A percentile compares a stretch with the other conserved stretches of the same genome.
Conservation (phyloP, 176 grass and related monocot species). For the Bonia amplexicaulis region DNA sequence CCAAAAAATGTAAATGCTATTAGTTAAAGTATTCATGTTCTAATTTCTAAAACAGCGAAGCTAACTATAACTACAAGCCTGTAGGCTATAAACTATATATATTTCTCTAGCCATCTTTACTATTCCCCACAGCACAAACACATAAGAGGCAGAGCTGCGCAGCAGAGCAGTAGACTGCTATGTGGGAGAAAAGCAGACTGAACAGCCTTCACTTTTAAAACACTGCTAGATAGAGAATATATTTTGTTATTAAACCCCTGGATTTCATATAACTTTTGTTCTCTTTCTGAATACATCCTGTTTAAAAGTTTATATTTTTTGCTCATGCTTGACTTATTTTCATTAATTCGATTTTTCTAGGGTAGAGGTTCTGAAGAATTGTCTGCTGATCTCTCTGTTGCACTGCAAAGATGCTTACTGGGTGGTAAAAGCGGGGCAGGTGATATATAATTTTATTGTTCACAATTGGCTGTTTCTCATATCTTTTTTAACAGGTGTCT, state of each 20-base stretch:
- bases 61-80: too few relatives aligned
- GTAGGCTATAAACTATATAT: too few relatives aligned
- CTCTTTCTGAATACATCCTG: neutral
- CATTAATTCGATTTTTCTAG: constrained; percentile 38
- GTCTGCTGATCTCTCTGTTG: constrained; percentile 66
- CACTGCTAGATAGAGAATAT: too few relatives aligned
- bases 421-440: constrained; percentile 90
- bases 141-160: neutral
- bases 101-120: neutral
- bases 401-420: constrained; percentile 80
- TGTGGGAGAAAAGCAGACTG: neutral
- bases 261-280: too few relatives aligned
- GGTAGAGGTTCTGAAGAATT: constrained; percentile 89
- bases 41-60: too few relatives aligned
- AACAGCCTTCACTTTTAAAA: neutral
- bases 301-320: neutral
- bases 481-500: neutral
- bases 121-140: neutral
- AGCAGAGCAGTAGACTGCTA: neutral
- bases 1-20: too few relatives aligned
- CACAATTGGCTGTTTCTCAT: neutral
- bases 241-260: too few relatives aligned
- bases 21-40: too few relatives aligned
- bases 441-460: constrained; percentile 25
- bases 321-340: constrained; percentile 25